A percentile compares a stretch with the other conserved stretches of the same genome.
Evolutionary conservation across 2,329 filamentous ascomycete genomes (phyloP).

Genomic region (Colletotrichum brevisporum): DNA sequence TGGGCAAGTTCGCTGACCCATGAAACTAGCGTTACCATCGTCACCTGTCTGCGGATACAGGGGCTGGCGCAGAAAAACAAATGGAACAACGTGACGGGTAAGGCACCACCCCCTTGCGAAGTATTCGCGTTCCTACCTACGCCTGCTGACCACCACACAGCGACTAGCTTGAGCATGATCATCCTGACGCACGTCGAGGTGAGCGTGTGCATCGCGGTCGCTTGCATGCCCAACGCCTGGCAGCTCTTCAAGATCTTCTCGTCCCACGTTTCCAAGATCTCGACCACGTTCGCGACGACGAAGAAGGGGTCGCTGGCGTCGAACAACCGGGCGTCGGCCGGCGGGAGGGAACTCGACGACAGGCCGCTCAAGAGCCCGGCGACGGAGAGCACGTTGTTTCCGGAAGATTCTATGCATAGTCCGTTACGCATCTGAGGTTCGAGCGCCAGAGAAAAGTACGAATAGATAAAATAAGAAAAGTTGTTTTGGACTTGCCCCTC

Average conservation of each 20-base stretch:
- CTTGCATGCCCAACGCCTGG: conserved; percentile 54
- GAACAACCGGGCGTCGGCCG: no score
- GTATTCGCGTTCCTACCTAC: neutral
- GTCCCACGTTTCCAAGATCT: conserved; percentile 20
- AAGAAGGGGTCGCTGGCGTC: no score
- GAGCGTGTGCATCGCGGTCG: conserved; percentile 55
- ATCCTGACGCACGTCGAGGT: conserved; percentile 55
- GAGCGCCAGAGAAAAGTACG: no score
- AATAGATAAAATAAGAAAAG: no score
- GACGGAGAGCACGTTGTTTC: no score
- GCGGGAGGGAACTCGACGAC: neutral
- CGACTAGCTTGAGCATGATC: conserved; percentile 48
- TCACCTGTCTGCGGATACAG: conserved; percentile 23
- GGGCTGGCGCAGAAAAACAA: neutral
- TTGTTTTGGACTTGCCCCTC: no score
- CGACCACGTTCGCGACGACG: neutral
- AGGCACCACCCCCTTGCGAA: neutral
- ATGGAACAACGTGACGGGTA: conserved; percentile 8
- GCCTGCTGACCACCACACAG: conserved; percentile 21
- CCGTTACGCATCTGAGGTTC: no score
- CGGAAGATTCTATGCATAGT: no score
- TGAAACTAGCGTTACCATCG: conserved; percentile 17
- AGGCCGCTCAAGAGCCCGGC: no score
- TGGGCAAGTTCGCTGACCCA: neutral
- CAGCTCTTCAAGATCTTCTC: conserved; percentile 45